Percentiles rank a stretch among this genome's conserved stretches.
Conservation (phyloP, 2,329 filamentous ascomycete genomes). For the Cadophora luteo-olivacea region DNA sequence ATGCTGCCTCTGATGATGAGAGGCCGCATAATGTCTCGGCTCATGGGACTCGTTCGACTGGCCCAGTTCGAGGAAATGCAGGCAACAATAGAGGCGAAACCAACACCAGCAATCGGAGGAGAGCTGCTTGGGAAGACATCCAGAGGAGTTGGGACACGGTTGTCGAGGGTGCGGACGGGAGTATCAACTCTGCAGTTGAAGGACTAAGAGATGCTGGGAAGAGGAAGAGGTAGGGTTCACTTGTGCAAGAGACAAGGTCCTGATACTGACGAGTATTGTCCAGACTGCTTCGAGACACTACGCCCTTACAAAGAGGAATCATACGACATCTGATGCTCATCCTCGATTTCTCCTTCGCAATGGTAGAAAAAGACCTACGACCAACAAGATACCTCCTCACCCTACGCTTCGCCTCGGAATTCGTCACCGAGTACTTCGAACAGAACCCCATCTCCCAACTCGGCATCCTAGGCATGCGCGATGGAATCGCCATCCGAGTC, state of each 20-base stretch:
- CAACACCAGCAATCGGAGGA: conserved; percentile 47
- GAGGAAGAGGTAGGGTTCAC: conserved; percentile 65
- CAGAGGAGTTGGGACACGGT: conserved; percentile 76
- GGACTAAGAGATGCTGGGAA: conserved; percentile 83
- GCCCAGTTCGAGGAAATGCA: conserved; percentile 36
- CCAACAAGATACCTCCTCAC: conserved; percentile 86
- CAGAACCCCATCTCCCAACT: conserved; percentile 98
- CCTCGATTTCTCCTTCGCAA: conserved; percentile 89
- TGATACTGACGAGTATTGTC: conserved; percentile 1
- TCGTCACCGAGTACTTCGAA: conserved; percentile 94
- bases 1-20: conserved; percentile 70
- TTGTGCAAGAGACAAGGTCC: background rate
- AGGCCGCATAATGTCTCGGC: conserved; percentile 42
- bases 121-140: conserved; percentile 70
- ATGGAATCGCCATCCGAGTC: conserved; percentile 84
- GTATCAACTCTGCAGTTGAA: conserved; percentile 73
- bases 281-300: conserved; percentile 89
- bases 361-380: conserved; percentile 93
- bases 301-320: conserved; percentile 92
- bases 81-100: conserved; percentile 41
- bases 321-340: conserved; percentile 95
- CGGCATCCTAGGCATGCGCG: conserved; percentile 89
- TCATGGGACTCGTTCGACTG: conserved; percentile 43
- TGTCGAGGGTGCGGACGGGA: conserved; percentile 80
- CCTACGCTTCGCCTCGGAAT: conserved; percentile 82